Base-by-base conservation (phyloP, 768 basidiomycete species). In the Trametes cingulata region DNA sequence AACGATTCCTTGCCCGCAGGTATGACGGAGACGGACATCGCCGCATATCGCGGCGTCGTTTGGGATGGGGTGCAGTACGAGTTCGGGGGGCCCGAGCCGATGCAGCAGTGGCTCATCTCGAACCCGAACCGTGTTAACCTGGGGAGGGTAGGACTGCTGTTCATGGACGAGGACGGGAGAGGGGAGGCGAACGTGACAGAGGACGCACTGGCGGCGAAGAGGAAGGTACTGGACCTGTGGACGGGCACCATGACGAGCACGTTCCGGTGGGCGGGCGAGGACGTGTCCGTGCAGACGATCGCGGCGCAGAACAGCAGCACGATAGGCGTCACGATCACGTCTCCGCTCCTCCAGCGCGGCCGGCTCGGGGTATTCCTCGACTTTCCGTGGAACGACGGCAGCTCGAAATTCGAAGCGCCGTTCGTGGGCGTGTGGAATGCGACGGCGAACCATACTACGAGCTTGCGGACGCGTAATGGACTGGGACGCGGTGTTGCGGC, bases 301-400 rank as follows among this genome's bases (percentile, higher is more conserved):
- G 76, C 75, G 1, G 75, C 76, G 6, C 76, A 80, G 54, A 67
- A 66, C 9, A 71, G 68, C 13, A 77, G 79, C 64, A 71, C 74
- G 7, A 64, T 85, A 25, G 80, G 72, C 2, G 66, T 85, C 24
- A 67, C 59, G 2, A 63, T 85, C 36, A 39, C 67, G 2, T 84
- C 83, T 6, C 13, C 71, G 1, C 72, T 84, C 19, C 49, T 86
- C n/a, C 15, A 63, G 14, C 58, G 64, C 8, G 75, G 76, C 3
- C 69, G 69, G 36, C 69, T 85, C 8, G 81, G 79, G 0, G 19
- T 84, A 0, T 85, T 83, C 69, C 61, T 86, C 13, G 83, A 86
- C 67, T 85, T 82, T 62, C 83, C 83, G 6, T 86, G 82, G 82
- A 82, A 82, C 69, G 83, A 83, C 60, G 85, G 85, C n/a, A 71